Evolutionary conservation across 495 filamentous ascomycete species (phyloP).

Genomic region (Tuber brumale): DNA sequence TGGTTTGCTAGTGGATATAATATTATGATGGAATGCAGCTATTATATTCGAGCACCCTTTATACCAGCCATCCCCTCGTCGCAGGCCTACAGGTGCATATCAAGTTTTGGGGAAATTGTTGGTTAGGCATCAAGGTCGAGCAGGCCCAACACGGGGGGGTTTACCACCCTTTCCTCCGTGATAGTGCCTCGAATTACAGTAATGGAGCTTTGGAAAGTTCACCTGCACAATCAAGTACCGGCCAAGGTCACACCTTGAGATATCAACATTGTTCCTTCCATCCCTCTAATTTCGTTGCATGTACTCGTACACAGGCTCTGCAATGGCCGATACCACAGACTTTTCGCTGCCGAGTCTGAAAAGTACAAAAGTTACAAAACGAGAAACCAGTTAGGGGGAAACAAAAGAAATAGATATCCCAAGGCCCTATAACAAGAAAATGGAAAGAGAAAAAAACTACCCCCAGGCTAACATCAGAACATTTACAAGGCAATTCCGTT

Average conservation of each 20-base stretch:
- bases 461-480: neutral
- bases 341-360: neutral
- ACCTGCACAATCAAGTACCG: neutral
- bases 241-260: neutral
- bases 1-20: neutral
- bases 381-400: neutral
- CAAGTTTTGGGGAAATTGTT: neutral
- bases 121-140: neutral
- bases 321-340: neutral
- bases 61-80: neutral
- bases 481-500: neutral
- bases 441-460: neutral
- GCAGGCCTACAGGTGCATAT: neutral
- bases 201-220: neutral
- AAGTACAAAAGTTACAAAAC: neutral
- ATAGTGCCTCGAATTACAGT: neutral
- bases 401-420: neutral
- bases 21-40: neutral
- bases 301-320: neutral
- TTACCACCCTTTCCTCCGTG: neutral
- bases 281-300: neutral
- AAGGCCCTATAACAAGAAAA: neutral
- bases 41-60: neutral
- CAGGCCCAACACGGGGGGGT: neutral
- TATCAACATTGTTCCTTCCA: neutral